Base-by-base conservation (phyloP, 2,329 filamentous ascomycete species). In the Thielaviopsis euricoi region DNA sequence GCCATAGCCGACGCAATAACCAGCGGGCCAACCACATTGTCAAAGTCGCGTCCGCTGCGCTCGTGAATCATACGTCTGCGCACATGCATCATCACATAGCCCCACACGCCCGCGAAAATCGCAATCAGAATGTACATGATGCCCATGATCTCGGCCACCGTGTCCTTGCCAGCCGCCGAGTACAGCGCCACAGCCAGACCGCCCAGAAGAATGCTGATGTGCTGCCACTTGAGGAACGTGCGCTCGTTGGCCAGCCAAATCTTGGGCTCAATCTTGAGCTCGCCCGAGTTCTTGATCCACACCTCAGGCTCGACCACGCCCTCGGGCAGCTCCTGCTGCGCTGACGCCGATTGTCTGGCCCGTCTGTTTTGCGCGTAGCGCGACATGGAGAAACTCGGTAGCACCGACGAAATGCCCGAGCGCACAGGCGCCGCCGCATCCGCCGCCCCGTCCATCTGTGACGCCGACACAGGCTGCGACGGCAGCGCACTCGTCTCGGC, bases 231-330 rank as follows among this genome's bases (percentile, higher is more conserved):
- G 70, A 98, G 85, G 68, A 96, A 98, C 0, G 93, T 98, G 61
- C 93, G 85, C 73, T 98, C 91, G 71, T 98, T 98, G 57, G 93
- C 93, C 59, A 98, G 83, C 91, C 93, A 98, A 29, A 98, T 91
- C 72, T 98, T 98, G 61, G 89, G 89, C 73, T 98, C 93, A 59
- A 98, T 89, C 67, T 89, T 86, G 63, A 97, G 79, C 40, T 89
- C 87, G 2, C 93, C 91, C 37, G 86, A 80, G 71, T 98, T 94
- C 74, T 98, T 98, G 76, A 98, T 87, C 83, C 91, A 94, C 63
- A 82, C 78, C 9, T 79, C 81, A 1, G 93, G 93, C 67, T 94
- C 83, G 22, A 80, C 80, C n/a, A 98, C 88, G 33, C 93, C 93
- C 25, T 89, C 86, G 0, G 93, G 93, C 2, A 97, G 76, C 26